Conservation (phyloP, 2,329 filamentous ascomycete genomes). For the Calonectria montana region DNA sequence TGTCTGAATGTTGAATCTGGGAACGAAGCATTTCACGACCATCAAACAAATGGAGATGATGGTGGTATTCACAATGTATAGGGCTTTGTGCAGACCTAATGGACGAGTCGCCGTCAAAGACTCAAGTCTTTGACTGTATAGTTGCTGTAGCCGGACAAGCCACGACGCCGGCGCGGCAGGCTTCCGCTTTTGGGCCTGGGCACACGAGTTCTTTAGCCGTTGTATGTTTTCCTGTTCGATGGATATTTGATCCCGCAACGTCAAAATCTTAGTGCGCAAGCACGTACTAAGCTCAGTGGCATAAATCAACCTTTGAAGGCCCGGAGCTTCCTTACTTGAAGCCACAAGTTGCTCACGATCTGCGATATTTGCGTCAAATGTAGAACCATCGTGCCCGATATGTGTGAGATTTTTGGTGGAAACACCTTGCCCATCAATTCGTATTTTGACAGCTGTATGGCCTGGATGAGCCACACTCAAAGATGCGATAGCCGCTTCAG, state of each 20-base stretch:
- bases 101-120: background rate
- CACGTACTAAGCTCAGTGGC: background rate
- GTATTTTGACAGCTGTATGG: background rate
- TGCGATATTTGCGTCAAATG: background rate
- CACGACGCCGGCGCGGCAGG: slow-evolving; percentile 2
- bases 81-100: background rate
- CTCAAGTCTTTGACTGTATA: slow-evolving; percentile 1
- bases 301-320: background rate
- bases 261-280: background rate
- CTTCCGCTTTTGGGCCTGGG: slow-evolving; percentile 5
- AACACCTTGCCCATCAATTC: background rate
- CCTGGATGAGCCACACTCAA: slow-evolving; percentile 3
- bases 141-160: slow-evolving; percentile 6
- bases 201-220: background rate
- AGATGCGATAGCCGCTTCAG: background rate
- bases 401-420: background rate
- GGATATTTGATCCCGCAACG: slow-evolving; percentile 1
- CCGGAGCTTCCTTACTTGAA: background rate
- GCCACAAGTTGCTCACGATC: background rate
- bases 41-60: slow-evolving; percentile 7
- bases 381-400: background rate
- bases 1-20: background rate
- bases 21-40: background rate
- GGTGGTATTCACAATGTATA: background rate
- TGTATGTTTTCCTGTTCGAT: slow-evolving; percentile 8